Evolutionary conservation across 78 protist genomes (phyloP), one percentile per base, ranked within the genome.

Genomic region (Cavenderia fasciculata): DNA sequence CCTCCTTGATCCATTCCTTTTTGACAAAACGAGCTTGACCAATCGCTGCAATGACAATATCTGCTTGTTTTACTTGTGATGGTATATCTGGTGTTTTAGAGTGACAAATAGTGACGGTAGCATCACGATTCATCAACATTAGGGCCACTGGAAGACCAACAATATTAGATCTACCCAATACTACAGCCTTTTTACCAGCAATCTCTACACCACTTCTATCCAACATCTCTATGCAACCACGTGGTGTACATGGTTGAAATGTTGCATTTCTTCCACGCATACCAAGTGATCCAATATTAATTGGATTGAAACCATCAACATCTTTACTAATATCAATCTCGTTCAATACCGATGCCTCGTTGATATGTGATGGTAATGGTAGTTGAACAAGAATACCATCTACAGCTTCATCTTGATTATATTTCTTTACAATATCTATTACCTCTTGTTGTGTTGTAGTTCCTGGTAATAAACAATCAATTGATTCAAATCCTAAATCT

Each of bases 21-120:
- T 70, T 62, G 23, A 96, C 97, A 11, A 94, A 11, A 36, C 74
- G 94, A 21, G 96, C 72, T 27, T 19, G 29, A 56, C 98, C 99
- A 21, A 94, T 51, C 16, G 99, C 99, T 2, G 97, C 98, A 4
- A 98, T 76, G 25, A 98, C 57, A 41, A 98, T 94, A 84, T 98
- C 99, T 3, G 98, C 99, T 10, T 54, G 29, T 25, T 73, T 21
- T 25, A 78, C 72, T 27, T 86, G 71, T 38, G 56, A 82, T 27
- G 27, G 31, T 29, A 97, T 2, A 69, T 97, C 82, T 8, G 1
- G 21, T 2, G 99, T 97, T 62, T 69, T 61, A 23, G 95, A 73
- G 69, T 98, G 99, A 85, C 98, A 96, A n/a, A 97, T 66, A 14
- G 97, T 94, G 31, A 97, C 98, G 8, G 99, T 97, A 47, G 98